Evolutionary conservation across 176 grass and related monocot species (phyloP).

Genomic region (Oryza meyeriana): DNA sequence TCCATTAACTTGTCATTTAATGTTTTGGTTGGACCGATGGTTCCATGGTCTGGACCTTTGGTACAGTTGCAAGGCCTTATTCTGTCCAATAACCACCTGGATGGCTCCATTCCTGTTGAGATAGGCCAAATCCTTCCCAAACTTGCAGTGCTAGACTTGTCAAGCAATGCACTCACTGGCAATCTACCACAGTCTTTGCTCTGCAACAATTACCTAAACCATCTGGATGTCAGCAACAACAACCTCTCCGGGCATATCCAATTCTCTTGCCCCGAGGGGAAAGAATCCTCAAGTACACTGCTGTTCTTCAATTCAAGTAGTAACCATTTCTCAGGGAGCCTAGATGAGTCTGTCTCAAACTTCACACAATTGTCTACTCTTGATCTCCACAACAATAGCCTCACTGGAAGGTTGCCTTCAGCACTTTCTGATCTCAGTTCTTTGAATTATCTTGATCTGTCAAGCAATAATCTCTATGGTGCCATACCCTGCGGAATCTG

Average conservation of each 20-base stretch:
- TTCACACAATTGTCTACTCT: conserved; percentile 71
- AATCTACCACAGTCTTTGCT: conserved; percentile 62
- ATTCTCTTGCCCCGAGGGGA: conserved; percentile 41
- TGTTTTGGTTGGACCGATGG: conserved; percentile 55
- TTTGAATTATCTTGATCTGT: conserved; percentile 91
- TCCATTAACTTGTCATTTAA: conserved; percentile 77
- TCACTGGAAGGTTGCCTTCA: conserved; percentile 67
- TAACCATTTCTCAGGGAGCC: conserved; percentile 67
- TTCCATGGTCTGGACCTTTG: conserved; percentile 50
- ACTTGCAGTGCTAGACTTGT: conserved; percentile 69
- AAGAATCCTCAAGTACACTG: conserved; percentile 52
- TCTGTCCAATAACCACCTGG: conserved; percentile 77
- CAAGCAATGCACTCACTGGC: conserved; percentile 69
- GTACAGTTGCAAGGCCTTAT: conserved; percentile 76
- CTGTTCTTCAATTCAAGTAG: conserved; percentile 80
- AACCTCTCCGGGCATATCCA: conserved; percentile 65
- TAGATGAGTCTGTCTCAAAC: conserved; percentile 74
- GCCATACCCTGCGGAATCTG: conserved; percentile 76
- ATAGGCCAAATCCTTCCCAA: conserved; percentile 67
- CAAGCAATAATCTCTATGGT: conserved; percentile 71
- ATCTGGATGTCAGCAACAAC: conserved; percentile 84
- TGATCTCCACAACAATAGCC: conserved; percentile 84
- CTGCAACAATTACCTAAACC: conserved; percentile 46
- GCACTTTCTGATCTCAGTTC: conserved; percentile 63
- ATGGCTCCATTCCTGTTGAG: conserved; percentile 61